Base-by-base conservation (phyloP, 2,329 filamentous ascomycete genomes). In the Exophiala xenobiotica region DNA sequence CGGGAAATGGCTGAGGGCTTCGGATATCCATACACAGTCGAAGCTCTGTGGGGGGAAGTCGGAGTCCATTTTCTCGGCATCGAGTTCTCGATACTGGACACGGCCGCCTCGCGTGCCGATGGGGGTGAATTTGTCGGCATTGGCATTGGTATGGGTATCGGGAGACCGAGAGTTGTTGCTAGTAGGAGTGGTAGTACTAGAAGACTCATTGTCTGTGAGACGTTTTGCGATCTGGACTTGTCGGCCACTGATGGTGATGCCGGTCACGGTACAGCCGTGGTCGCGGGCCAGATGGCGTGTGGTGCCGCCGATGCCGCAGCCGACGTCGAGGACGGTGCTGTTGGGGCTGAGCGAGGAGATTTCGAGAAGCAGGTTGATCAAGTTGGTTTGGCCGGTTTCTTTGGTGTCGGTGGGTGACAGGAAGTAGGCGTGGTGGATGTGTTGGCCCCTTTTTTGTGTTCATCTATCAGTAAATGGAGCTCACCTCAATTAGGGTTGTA, bases 381-480 rank as follows among this genome's bases (percentile, higher is more conserved):
- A 71, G 60, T 79, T 80, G 19, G 77, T 63, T 64, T 83, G 81
- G 2, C 80, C 80, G 23, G 72, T 68, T 58, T 83, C 80, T 62
- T 83, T 83, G 57, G 74, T 77, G 56, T 81, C 78, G 14, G 60
- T 68, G 0, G 50, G 41, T 2, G 73, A 72, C 19, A 76, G 72
- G 71, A 80, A 84, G 64, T 83, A 82, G 47, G 80, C 80, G 57
- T 84, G 80, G 62, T 83, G 81, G 62, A 83, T 83, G 60, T 83
- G 80, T 62, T 82, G 79, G 47, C 80, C 80, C 79, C 79, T 82
- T n/a, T n/a, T n/a, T n/a, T n/a, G n/a, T n/a, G n/a, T n/a, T n/a
- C n/a, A n/a, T n/a, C n/a, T n/a, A n/a, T n/a, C n/a, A n/a, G n/a
- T n/a, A n/a, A n/a, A n/a, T n/a, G n/a, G n/a, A n/a, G n/a, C n/a